These are phyloP conservation scores for Malania oleifera DNA, from an alignment of 164 flowering plant species.

Conservation along the genomic window DNA sequence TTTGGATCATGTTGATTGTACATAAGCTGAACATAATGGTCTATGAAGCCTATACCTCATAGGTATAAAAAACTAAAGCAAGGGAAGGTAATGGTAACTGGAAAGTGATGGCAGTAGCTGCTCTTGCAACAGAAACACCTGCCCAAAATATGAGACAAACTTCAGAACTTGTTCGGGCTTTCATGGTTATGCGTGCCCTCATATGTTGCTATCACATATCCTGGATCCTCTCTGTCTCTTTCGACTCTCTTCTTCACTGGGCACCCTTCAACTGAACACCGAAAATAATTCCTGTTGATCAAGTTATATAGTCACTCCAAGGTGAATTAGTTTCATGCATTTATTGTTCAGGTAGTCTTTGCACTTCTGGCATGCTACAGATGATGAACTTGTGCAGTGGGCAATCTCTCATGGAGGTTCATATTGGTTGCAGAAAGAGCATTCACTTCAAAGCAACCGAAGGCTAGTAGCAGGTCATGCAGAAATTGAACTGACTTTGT, in stretches of 20 bases:
- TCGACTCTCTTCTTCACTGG: constrained; percentile 64
- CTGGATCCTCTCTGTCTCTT: constrained; percentile 42
- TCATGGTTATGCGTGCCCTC: constrained; percentile 50
- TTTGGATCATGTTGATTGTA: neutral
- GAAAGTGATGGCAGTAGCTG: neutral
- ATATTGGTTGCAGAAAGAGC: too few relatives aligned
- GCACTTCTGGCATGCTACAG: neutral
- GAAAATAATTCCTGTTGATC: constrained; percentile 49
- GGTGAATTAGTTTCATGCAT: neutral
- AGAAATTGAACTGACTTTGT: too few relatives aligned
- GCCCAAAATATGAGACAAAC: neutral
- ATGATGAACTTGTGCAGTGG: too few relatives aligned
- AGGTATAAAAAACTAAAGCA: neutral
- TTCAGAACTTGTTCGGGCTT: constrained; percentile 19
- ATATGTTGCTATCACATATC: constrained; percentile 49
- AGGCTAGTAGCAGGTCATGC: too few relatives aligned
- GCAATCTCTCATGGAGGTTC: too few relatives aligned
- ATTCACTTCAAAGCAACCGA: too few relatives aligned
- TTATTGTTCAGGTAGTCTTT: neutral
- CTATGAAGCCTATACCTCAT: neutral
- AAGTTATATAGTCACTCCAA: neutral
- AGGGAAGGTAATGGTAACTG: neutral
- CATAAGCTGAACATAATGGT: neutral
- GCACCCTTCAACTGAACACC: constrained; percentile 46
- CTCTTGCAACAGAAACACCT: neutral